Base-by-base conservation (phyloP, 1,139 yeast species). In the Pichia sp. region DNA sequence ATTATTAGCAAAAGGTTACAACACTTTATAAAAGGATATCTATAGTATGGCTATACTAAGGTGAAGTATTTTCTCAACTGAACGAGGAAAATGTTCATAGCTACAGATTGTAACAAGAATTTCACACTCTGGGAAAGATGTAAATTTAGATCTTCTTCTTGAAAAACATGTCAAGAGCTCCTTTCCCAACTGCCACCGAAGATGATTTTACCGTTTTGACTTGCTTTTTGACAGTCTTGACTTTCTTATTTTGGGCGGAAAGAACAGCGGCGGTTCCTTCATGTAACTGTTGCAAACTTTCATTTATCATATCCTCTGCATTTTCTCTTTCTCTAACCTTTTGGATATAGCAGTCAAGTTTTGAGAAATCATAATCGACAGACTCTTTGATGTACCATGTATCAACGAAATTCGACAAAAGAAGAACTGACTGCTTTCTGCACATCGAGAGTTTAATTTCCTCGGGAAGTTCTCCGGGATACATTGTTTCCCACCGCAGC, bases 161-260 rank as follows among this genome's bases (percentile, higher is more conserved):
- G 69, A 84, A 83, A 61, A 84, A 83, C 50, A 81, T 78, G 64
- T 84, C 89, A 38, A 84, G 71, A 1, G 87, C 86, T 1, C 89
- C 89, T 61, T 74, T 78, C 0, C 82, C 82, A 11, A 72, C 75
- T 0, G 80, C 80, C 0, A 79, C 80, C 31, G 62, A 59, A n/a
- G 55, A 50, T 58, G 76, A 79, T 49, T 70, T 69, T 52, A 66
- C 32, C 4, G 44, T 4, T 8, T 46, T 46, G 10, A 13, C 40
- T 8, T 29, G 40, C 42, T 46, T 46, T 30, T 54, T 54, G 23
- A 30, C 48, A 4, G 45, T n/a, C 30, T 48, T 47, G 61, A 54
- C 62, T 66, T 34, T 61, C 54, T 64, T 66, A 50, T 45, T 62
- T 38, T 34, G 41, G n/a, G 31, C 23, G 10, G 40, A 29, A n/a